Conservation (phyloP, 2,329 filamentous ascomycete genomes). For the Fusarium cyanostomum region DNA sequence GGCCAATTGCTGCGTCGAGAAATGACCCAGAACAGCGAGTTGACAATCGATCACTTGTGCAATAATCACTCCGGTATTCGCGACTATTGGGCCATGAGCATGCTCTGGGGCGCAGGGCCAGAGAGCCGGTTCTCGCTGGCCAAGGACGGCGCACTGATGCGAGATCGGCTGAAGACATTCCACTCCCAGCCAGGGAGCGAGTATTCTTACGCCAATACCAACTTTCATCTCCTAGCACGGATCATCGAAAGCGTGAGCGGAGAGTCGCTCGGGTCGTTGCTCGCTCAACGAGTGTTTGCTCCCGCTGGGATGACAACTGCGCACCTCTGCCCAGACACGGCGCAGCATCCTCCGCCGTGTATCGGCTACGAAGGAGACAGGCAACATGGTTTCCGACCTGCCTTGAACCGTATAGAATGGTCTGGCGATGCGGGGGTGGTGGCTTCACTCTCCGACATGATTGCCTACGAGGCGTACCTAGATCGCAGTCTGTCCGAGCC, state of each 20-base stretch:
- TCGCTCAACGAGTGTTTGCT: conserved; percentile 20
- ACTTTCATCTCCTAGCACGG: conserved; percentile 27
- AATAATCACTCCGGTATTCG: conserved; percentile 30
- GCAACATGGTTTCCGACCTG: conserved; percentile 15
- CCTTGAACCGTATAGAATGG: conserved; percentile 27
- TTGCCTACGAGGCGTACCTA: conserved; percentile 23
- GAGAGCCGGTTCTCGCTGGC: conserved; percentile 22
- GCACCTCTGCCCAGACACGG: conserved; percentile 17
- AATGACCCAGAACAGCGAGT: conserved; percentile 4
- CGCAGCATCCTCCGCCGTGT: conserved; percentile 13
- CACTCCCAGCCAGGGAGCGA: conserved; percentile 25
- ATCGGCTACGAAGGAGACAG: conserved; percentile 30
- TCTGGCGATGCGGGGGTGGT: conserved; percentile 28
- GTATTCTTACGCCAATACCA: conserved; percentile 31
- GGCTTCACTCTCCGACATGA: conserved; percentile 24
- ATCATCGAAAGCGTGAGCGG: conserved; percentile 17
- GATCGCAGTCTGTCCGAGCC: conserved; percentile 19
- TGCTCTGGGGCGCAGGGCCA: conserved; percentile 28
- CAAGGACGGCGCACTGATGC: conserved; percentile 15
- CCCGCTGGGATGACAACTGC: conserved; percentile 30
- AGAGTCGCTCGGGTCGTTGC: conserved; percentile 14
- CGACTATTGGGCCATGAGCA: conserved; percentile 27
- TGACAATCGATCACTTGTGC: conserved; percentile 20
- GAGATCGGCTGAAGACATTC: conserved; percentile 15
- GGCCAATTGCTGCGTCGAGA: conserved; percentile 10